Base-by-base conservation (phyloP, 805 yeast genomes). In the Kazachstania taianensis region DNA sequence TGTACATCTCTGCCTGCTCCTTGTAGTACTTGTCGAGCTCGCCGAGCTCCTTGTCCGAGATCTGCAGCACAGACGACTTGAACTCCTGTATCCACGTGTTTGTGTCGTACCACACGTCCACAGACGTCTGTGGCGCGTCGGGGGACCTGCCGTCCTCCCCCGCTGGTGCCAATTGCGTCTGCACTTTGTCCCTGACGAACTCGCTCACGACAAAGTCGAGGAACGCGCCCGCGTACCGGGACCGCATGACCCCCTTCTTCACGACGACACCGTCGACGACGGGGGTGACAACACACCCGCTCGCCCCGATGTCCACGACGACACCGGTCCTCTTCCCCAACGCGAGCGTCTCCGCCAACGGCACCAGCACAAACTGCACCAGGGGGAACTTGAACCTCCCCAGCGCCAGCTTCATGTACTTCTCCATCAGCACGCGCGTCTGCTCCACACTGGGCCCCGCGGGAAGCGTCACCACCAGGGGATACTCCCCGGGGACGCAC, bases 171-270 rank as follows among this genome's bases (percentile, higher is more conserved):
- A 10, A 25, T 9, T 17, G 22, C 4, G 60, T 45, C 38, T 63
- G 58, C 42, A 68, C 67, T 48, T 61, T 72, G 34, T 72, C 64
- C 44, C 70, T 57, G 2, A 77, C 63, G 58, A 81, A 83, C 35
- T 73, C n/a, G n/a, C n/a, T n/a, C n/a, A n/a, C n/a, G n/a, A n/a
- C n/a, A n/a, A n/a, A 66, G 54, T 79, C 81, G 37, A 82, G 56
- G 55, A 80, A 87, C 55, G 86, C 89, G 7, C 96, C 97, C 3
- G 87, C 96, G 53, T 70, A 81, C 47, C 73, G 75, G 12, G 83
- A 72, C 55, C 74, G 80, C 41, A 70, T 63, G 5, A 75, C 67
- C 32, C 83, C 81, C 52, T 78, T 80, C 43, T 68, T 61, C 36
- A 80, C 69, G 35, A 84, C 71, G 12, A 72, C 69, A 26, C 94